Base-by-base conservation (phyloP, 2,329 filamentous ascomycete species). In the Penicillium sp. region DNA sequence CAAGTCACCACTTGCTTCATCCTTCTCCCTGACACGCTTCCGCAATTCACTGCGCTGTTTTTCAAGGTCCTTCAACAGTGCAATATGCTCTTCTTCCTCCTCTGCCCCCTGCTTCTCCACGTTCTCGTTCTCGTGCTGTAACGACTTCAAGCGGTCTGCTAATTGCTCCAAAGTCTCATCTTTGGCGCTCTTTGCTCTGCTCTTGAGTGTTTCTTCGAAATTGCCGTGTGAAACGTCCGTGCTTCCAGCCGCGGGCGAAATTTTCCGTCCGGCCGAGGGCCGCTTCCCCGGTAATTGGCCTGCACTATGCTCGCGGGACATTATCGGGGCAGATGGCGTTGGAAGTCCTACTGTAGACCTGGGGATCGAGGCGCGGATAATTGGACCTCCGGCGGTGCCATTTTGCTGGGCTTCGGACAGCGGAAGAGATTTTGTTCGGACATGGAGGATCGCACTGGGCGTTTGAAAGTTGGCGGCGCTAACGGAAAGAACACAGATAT, bases 391-490 rank as follows among this genome's bases (percentile, higher is more conserved):
- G 50, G 67, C 61, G 40, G 65, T 59, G 40, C 67, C 69, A 66
- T 76, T 73, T 57, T 73, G 69, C 52, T 77, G 72, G 37, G 66
- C 61, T 49, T 69, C 72, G 45, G 70, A 72, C 15, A 71, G 58
- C 54, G 76, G 67, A 70, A 86, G 65, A 79, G 81, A 70, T 80
- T 83, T 73, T 47, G 94, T 97, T 67, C 89, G 86, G 54, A 99
- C 81, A 54, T 94, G 89, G 62, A 97, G 87, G 38, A 95, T 86
- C 6, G 86, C 83, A 73, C 94, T 97, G 38, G 91, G 89, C 0
- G 93, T 91, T 71, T 96, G 91, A 69, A 97, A 97, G 74, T 94
- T 95, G 66, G 93, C 91, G 31, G 89, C 86, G 49, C 93, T 96
- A 54, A 97, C 89, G 40, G 93, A 91, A 65, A 97, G 90, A 54